A percentile compares a stretch with the other conserved stretches of the same genome.
These are phyloP conservation scores for Hebeloma cylindrosporum DNA, from an alignment of 768 basidiomycete species.

Conservation along the genomic window DNA sequence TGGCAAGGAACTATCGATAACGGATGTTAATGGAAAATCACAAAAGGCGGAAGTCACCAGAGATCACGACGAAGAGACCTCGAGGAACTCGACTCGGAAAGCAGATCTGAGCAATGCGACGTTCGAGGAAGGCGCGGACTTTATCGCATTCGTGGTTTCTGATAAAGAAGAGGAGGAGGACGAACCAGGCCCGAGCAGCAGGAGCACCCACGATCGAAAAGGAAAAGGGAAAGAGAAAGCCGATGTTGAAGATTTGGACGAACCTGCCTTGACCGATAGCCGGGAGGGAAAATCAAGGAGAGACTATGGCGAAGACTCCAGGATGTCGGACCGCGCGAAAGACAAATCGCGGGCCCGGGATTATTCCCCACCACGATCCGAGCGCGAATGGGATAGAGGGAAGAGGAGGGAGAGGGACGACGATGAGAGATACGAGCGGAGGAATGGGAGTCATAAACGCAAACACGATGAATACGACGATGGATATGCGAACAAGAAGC, in stretches of 20 bases:
- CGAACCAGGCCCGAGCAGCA: conserved; percentile 15
- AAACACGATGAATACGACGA: conserved; percentile 21
- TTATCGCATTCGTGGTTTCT: conserved; percentile 24
- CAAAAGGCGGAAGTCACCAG: neutral
- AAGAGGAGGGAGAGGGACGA: conserved; percentile 34
- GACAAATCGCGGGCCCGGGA: conserved; percentile 11
- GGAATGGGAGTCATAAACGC: conserved; percentile 19
- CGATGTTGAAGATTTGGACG: conserved; percentile 1
- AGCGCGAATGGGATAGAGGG: conserved; percentile 43
- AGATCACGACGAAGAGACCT: neutral
- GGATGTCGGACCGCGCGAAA: conserved; percentile 5
- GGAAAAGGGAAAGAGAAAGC: conserved; percentile 20
- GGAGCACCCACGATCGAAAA: conserved; percentile 14
- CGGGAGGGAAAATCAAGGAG: neutral
- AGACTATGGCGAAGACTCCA: too few relatives aligned
- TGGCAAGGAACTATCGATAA: neutral
- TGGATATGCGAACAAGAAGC: conserved; percentile 52
- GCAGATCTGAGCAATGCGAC: conserved; percentile 6
- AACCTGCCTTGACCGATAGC: neutral
- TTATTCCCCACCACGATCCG: conserved; percentile 4
- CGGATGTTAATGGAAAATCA: neutral
- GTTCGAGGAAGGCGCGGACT: conserved; percentile 35
- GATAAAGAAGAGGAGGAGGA: too few relatives aligned
- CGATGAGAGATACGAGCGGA: conserved; percentile 19
- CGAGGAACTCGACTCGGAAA: neutral